A percentile compares a stretch with the other conserved stretches of the same genome.
These are phyloP conservation scores for Caloboletus inedulis DNA, from an alignment of 1,284 basidiomycete genomes.

Conservation along the genomic window DNA sequence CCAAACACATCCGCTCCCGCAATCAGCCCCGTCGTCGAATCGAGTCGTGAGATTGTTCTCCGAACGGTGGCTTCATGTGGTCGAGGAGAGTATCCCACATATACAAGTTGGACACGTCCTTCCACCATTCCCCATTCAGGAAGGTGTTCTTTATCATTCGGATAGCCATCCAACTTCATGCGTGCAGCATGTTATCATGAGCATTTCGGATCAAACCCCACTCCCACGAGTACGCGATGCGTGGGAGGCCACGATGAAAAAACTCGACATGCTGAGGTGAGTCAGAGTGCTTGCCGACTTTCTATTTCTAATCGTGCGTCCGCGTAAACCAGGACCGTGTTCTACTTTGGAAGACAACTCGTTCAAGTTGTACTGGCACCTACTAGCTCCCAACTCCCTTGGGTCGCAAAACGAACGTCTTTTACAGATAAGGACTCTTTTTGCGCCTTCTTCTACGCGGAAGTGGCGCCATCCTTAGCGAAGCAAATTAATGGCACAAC, in stretches of 20 bases:
- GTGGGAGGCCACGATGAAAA: constrained; percentile 36
- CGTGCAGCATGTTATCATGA: constrained; percentile 46
- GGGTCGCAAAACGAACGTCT: constrained; percentile 23
- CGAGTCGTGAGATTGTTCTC: constrained; percentile 28
- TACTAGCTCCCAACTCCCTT: constrained; percentile 25
- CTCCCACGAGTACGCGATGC: constrained; percentile 31
- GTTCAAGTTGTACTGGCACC: constrained; percentile 41
- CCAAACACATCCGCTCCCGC: neutral
- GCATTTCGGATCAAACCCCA: constrained; percentile 25
- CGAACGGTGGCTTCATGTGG: constrained; percentile 28
- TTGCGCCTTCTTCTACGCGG: constrained; percentile 32
- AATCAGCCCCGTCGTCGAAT: constrained; percentile 8
- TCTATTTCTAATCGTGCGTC: constrained; percentile 1
- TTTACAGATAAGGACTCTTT: constrained; percentile 25
- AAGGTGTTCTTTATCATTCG: constrained; percentile 47
- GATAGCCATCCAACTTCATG: constrained; percentile 39
- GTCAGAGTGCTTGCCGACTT: constrained; percentile 9
- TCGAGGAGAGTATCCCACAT: constrained; percentile 25
- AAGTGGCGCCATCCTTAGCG: constrained; percentile 33
- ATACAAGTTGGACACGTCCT: constrained; percentile 36
- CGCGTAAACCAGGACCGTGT: constrained; percentile 39
- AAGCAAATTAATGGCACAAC: constrained; percentile 37
- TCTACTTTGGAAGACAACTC: constrained; percentile 41
- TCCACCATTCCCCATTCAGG: constrained; percentile 48
- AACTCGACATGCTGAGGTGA: constrained; percentile 43